Conservation (phyloP, 139 green algal species). For the Coelastrella sp. region DNA sequence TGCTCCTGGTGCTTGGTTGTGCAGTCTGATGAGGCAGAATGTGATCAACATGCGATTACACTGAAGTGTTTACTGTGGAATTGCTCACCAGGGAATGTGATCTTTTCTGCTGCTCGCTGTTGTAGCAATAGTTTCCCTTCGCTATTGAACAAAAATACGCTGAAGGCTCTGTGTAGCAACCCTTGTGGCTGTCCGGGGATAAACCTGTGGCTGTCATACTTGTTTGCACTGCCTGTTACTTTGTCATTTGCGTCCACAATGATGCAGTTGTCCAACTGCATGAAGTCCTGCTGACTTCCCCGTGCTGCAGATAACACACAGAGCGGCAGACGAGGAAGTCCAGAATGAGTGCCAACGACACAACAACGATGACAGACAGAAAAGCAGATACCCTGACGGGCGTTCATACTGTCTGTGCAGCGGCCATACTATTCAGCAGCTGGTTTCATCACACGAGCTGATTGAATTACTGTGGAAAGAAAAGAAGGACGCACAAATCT, state of each 20-base stretch:
- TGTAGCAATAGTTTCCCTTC: conserved; percentile 92
- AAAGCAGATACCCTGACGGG: too few relatives aligned
- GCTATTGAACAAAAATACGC: conserved; percentile 95
- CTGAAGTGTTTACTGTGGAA: background rate
- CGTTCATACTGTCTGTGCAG: too few relatives aligned
- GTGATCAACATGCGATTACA: too few relatives aligned
- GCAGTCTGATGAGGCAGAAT: too few relatives aligned
- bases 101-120: conserved; percentile 87
- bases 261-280: conserved; percentile 92
- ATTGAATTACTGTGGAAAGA: too few relatives aligned
- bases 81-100: conserved; percentile 90
- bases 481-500: too few relatives aligned
- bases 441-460: too few relatives aligned
- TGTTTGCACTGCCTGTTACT: conserved; percentile 82
- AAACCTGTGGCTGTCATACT: conserved; percentile 80
- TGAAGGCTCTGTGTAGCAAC: conserved; percentile 94
- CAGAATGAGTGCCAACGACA: background rate
- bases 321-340: background rate
- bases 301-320: conserved; percentile 5
- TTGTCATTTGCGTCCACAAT: conserved; percentile 89
- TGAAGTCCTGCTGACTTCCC: conserved; percentile 84
- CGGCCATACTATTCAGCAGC: too few relatives aligned
- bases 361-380: too few relatives aligned
- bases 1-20: too few relatives aligned
- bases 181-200: conserved; percentile 64